A percentile compares a stretch with the other conserved stretches of the same genome.
Evolutionary conservation across 106 monocot species (phyloP).

Genomic region (Agapanthus africanus): DNA sequence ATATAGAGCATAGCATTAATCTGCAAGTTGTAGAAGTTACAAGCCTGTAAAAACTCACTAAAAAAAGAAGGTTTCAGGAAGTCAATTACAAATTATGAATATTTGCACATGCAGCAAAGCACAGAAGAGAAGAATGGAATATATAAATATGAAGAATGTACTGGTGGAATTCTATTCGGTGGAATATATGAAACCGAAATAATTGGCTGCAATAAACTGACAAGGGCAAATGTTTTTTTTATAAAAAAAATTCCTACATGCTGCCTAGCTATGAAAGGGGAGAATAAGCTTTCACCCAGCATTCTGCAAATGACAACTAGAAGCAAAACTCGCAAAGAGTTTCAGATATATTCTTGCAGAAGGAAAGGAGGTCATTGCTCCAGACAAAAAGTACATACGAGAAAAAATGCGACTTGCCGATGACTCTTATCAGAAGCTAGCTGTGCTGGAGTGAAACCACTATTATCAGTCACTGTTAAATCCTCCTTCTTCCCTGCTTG

Average conservation of each 20-base stretch:
- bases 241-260: background rate
- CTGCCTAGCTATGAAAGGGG: background rate
- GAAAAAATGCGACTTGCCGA: slow-evolving; percentile 97
- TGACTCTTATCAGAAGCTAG: slow-evolving; percentile 92
- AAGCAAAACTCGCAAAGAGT: too few species aligned
- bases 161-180: background rate
- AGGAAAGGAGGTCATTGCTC: too few species aligned
- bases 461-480: slow-evolving; percentile 74
- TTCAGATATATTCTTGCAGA: too few species aligned
- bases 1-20: too few species aligned
- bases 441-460: slow-evolving; percentile 91
- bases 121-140: background rate
- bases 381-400: too few species aligned
- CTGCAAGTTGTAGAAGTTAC: too few species aligned
- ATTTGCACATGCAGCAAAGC: background rate
- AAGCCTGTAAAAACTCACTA: too few species aligned
- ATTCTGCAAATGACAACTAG: background rate
- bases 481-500: slow-evolving; percentile 97
- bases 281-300: background rate
- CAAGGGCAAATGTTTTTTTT: background rate
- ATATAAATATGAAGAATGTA: background rate
- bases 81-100: too few species aligned
- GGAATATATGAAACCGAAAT: background rate
- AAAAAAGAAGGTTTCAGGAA: too few species aligned
- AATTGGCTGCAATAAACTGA: background rate